Base-by-base conservation (phyloP, 805 yeast genomes). In the Metahyphopichia silvanorum region DNA sequence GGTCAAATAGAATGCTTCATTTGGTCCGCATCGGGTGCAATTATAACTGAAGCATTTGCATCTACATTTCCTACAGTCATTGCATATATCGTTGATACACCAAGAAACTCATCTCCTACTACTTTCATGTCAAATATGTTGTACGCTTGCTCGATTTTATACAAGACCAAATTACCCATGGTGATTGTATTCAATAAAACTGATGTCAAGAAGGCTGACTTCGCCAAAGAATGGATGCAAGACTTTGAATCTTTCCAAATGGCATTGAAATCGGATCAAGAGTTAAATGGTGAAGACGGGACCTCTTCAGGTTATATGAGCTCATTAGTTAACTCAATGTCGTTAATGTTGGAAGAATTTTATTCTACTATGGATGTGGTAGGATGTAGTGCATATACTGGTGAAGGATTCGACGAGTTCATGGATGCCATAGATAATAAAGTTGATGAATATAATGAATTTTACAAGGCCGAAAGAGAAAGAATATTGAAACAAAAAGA, bases 1-100 rank as follows among this genome's bases (percentile, higher is more conserved):
- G 99, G 99, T 9, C 99, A 93, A 61, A 93, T 93, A 41, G 99
- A 93, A 60, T 89, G 97, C 64, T 93, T 93, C 57, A 88, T 93
- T 26, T 93, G 99, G 98, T 82, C 94, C 28, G 98, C 98, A 0
- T 85, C 96, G 15, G 99, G 99, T 9, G 76, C 96, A 15, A 93
- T 93, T 41, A 84, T 93, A 38, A 91, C 98, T 1, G 98, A 93
- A 55, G 88, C 97, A 0, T 86, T 93, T 63, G 98, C 98, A 1
- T 83, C 95, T 0, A 79, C 94, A 4, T 86, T 87, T 56, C 99
- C 99, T 12, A 93, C 98, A 0, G 86, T 93, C 17, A 77, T 93
- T 42, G 98, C 98, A 0, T 93, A 93, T 56, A 82, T 93, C 41
- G 93, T 93, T 17, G 99, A 93, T 54, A 93, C 98, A 1, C 98